Conservation (phyloP, 257 asterid genomes). For the Gentiana straminea region DNA sequence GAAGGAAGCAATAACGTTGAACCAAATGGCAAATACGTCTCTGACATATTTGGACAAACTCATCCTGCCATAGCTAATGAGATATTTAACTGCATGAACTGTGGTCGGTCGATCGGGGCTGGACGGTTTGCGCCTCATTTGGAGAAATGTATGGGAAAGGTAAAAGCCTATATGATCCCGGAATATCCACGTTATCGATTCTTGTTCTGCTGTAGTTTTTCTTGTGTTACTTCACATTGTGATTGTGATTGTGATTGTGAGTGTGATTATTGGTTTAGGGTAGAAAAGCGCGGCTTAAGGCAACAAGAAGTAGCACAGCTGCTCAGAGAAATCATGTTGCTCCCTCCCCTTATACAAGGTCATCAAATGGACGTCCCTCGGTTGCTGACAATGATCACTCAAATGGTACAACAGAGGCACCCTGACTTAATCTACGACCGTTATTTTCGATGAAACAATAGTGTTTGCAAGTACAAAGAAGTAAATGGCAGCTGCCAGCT, state of each 20-base stretch:
- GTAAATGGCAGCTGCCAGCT: too few species aligned
- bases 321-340: conserved; percentile 55
- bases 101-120: conserved; percentile 66
- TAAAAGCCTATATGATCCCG: conserved; percentile 12
- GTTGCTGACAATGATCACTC: conserved; percentile 47
- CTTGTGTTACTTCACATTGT: too few species aligned
- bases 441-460: too few species aligned
- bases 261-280: conserved; percentile 38
- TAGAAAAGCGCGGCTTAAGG: conserved; percentile 84
- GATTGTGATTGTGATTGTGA: too few species aligned
- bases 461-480: too few species aligned
- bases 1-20: conserved; percentile 71
- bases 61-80: conserved; percentile 89
- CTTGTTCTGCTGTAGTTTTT: background rate
- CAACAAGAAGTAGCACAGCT: conserved; percentile 76
- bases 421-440: conserved; percentile 13
- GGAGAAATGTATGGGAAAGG: conserved; percentile 99
- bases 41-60: conserved; percentile 88
- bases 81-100: conserved; percentile 86
- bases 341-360: conserved; percentile 28
- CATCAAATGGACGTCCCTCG: conserved; percentile 43
- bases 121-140: conserved; percentile 96
- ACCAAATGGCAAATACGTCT: conserved; percentile 67
- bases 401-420: conserved; percentile 40
- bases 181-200: background rate